A percentile compares a stretch with the other conserved stretches of the same genome.
Conservation (phyloP, 2,329 filamentous ascomycete genomes). For the Trichoderma arundinaceum region DNA sequence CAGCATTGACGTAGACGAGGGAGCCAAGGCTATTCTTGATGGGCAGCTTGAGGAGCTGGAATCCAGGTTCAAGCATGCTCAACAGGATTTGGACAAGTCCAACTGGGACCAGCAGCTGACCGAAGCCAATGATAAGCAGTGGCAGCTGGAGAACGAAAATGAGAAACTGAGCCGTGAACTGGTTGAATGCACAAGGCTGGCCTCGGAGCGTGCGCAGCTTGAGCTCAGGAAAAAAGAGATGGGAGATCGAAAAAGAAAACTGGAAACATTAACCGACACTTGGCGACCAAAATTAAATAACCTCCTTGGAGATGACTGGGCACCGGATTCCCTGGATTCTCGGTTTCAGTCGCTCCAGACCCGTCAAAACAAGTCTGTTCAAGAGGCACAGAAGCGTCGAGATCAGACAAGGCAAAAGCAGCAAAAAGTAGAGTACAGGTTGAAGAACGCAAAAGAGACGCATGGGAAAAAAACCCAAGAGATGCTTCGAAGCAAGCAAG, state of each 20-base stretch:
- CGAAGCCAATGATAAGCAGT: constrained; percentile 67
- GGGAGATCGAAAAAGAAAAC: constrained; percentile 71
- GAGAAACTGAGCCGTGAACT: constrained; percentile 79
- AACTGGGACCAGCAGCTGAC: constrained; percentile 75
- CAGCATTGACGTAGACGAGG: constrained; percentile 83
- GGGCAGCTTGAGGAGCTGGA: constrained; percentile 73
- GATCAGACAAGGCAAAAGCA: constrained; percentile 75
- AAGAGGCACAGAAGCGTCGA: constrained; percentile 70
- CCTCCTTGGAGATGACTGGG: constrained; percentile 70
- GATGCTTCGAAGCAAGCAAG: constrained; percentile 63
- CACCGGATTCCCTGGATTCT: constrained; percentile 69
- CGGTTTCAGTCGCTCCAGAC: constrained; percentile 70
- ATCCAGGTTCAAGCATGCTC: constrained; percentile 64
- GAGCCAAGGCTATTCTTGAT: constrained; percentile 77
- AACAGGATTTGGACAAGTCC: constrained; percentile 65
- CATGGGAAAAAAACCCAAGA: constrained; percentile 69
- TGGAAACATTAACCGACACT: constrained; percentile 77
- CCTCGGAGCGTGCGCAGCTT: constrained; percentile 81
- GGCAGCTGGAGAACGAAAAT: constrained; percentile 72
- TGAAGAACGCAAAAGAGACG: constrained; percentile 69
- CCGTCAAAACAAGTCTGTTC: constrained; percentile 61
- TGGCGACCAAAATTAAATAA: constrained; percentile 73
- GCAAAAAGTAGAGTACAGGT: constrained; percentile 75
- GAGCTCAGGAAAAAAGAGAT: constrained; percentile 83
- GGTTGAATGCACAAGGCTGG: constrained; percentile 78